Percentiles rank a stretch among this genome's conserved stretches.
Conservation (phyloP, 441 rosid species). For the Capsella rubella region DNA sequence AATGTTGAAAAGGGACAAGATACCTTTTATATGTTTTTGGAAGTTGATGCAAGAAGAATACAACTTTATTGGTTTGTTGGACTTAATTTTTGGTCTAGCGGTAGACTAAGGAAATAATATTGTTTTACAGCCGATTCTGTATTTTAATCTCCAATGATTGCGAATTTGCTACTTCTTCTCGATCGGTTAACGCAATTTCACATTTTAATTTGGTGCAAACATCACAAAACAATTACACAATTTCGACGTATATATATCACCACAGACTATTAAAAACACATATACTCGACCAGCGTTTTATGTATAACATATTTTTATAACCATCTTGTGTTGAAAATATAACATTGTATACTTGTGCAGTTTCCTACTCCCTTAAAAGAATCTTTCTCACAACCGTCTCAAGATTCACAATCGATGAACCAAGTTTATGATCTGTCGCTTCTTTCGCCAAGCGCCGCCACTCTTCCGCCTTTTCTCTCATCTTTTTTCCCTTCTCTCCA, state of each 20-base stretch:
- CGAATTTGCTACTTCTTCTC: too few relatives aligned
- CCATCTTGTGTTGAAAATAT: neutral
- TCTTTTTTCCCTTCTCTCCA: constrained; percentile 46
- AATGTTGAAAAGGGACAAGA: too few relatives aligned
- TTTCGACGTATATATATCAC: neutral
- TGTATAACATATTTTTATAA: neutral
- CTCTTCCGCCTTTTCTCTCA: constrained; percentile 46
- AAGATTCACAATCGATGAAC: constrained; percentile 46
- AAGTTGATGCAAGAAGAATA: too few relatives aligned
- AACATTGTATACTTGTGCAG: neutral
- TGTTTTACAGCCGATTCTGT: neutral
- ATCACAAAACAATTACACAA: neutral
- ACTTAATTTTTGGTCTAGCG: neutral
- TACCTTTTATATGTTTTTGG: too few relatives aligned
- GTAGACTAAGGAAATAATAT: too few relatives aligned
- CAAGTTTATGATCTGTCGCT: constrained; percentile 21
- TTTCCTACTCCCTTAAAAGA: constrained; percentile 28
- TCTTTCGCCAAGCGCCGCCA: constrained; percentile 45
- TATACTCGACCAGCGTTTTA: neutral
- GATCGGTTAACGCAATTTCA: neutral
- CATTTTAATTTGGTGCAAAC: neutral
- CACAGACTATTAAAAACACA: neutral
- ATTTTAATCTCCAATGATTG: too few relatives aligned
- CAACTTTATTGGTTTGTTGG: neutral
- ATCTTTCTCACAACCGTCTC: constrained; percentile 38